Conservation (phyloP, 768 basidiomycete species). For the Lactarius evosmus region DNA sequence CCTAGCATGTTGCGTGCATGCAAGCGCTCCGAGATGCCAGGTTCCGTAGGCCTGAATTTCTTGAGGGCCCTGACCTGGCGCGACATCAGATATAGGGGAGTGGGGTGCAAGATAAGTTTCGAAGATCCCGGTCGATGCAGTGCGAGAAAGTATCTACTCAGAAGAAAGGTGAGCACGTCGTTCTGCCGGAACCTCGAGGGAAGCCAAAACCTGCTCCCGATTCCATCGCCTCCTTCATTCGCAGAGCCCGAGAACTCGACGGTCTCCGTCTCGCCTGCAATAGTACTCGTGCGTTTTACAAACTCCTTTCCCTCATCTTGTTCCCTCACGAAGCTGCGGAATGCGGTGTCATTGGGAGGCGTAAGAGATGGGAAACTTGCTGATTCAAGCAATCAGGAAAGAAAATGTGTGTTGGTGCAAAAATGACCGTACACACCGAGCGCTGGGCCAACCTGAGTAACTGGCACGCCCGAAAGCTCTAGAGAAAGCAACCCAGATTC, state of each 20-base stretch:
- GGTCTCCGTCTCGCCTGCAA: slow-evolving; percentile 80
- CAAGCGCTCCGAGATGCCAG: slow-evolving; percentile 52
- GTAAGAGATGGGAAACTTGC: slow-evolving; percentile 65
- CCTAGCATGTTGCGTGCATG: slow-evolving; percentile 78
- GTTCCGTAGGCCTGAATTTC: slow-evolving; percentile 48
- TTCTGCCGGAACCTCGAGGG: too few relatives aligned
- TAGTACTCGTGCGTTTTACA: slow-evolving; percentile 38
- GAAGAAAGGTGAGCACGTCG: background rate
- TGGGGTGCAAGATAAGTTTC: slow-evolving; percentile 63
- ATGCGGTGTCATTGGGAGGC: slow-evolving; percentile 55
- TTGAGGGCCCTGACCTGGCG: slow-evolving; percentile 86
- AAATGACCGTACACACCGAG: slow-evolving; percentile 42
- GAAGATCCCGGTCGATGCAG: slow-evolving; percentile 76
- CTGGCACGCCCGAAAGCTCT: slow-evolving; percentile 37
- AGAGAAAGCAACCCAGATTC: slow-evolving; percentile 39
- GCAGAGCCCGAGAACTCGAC: slow-evolving; percentile 78
- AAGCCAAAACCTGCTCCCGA: slow-evolving; percentile 63
- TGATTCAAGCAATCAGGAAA: slow-evolving; percentile 30
- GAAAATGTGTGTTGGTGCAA: background rate
- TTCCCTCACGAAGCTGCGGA: slow-evolving; percentile 54
- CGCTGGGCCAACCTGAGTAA: slow-evolving; percentile 46
- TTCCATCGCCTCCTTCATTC: slow-evolving; percentile 47
- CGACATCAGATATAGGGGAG: slow-evolving; percentile 64
- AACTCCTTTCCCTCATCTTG: slow-evolving; percentile 35
- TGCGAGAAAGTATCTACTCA: slow-evolving; percentile 73